Conservation (phyloP, 345 rosid genomes). For the Euphorbia pulcherrima region DNA sequence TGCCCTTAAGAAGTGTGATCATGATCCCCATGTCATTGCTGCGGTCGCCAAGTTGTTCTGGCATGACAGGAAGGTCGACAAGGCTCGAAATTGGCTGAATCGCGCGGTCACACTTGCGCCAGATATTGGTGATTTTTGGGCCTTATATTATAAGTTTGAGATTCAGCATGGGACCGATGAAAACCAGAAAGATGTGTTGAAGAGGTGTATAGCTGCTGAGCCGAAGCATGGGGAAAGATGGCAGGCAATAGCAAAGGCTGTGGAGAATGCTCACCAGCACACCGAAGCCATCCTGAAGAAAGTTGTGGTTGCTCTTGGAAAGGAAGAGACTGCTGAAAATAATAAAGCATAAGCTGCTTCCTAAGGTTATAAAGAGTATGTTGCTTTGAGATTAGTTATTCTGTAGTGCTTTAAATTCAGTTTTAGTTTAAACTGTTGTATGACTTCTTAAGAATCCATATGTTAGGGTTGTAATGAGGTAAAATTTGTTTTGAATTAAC, state of each 20-base stretch:
- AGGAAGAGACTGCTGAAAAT: slow-evolving; percentile 63
- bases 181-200: slow-evolving; percentile 65
- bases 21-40: slow-evolving; percentile 78
- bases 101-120: slow-evolving; percentile 81
- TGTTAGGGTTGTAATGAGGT: no score
- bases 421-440: no score
- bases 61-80: slow-evolving; percentile 87
- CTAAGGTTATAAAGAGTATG: neutral
- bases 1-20: slow-evolving; percentile 73
- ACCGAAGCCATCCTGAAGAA: slow-evolving; percentile 75
- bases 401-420: neutral
- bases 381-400: neutral
- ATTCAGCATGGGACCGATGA: slow-evolving; percentile 81
- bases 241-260: slow-evolving; percentile 77
- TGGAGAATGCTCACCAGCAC: slow-evolving; percentile 84
- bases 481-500: no score
- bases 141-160: slow-evolving; percentile 76
- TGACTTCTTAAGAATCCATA: no score
- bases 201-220: slow-evolving; percentile 68
- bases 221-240: slow-evolving; percentile 91
- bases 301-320: slow-evolving; percentile 61
- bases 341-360: slow-evolving; percentile 8
- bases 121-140: slow-evolving; percentile 89
- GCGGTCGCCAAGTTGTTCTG: slow-evolving; percentile 86
- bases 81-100: slow-evolving; percentile 79